Conservation (phyloP, 169 alveolate genomes). For the Plasmodium billcollinsi region DNA sequence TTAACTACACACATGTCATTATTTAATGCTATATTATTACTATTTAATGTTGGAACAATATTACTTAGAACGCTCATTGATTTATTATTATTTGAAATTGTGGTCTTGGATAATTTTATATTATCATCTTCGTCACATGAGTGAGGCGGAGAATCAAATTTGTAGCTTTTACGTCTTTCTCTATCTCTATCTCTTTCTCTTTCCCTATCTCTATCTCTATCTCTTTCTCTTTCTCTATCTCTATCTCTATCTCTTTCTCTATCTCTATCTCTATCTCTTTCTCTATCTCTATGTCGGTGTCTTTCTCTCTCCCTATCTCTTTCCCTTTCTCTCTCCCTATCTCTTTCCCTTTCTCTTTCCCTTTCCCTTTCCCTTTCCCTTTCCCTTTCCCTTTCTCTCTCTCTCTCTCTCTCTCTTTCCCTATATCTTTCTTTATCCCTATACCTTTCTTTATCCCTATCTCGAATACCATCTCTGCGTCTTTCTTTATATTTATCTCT, state of each 20-base stretch:
- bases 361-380: background rate
- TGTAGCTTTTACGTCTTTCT: slow-evolving; percentile 32
- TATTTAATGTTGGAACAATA: background rate
- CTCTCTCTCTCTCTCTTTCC: too few species aligned
- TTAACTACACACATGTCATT: background rate
- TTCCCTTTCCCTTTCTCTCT: background rate
- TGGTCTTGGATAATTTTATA: background rate
- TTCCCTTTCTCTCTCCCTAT: background rate
- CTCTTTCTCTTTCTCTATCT: background rate
- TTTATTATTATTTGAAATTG: background rate
- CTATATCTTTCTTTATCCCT: background rate
- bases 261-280: background rate
- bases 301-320: background rate
- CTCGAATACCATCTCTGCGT: background rate
- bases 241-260: background rate
- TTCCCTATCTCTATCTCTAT: background rate
- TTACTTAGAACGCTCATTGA: background rate
- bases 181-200: background rate
- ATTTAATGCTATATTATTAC: slow-evolving; percentile 6
- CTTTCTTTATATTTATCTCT: slow-evolving; percentile 5
- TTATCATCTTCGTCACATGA: slow-evolving; percentile 12
- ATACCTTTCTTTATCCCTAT: background rate
- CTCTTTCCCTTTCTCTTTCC: too few species aligned
- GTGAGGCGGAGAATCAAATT: slow-evolving; percentile 68
- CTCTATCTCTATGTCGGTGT: background rate